Evolutionary conservation across 768 basidiomycete genomes (phyloP).

Genomic region (Termitomyces sp.): DNA sequence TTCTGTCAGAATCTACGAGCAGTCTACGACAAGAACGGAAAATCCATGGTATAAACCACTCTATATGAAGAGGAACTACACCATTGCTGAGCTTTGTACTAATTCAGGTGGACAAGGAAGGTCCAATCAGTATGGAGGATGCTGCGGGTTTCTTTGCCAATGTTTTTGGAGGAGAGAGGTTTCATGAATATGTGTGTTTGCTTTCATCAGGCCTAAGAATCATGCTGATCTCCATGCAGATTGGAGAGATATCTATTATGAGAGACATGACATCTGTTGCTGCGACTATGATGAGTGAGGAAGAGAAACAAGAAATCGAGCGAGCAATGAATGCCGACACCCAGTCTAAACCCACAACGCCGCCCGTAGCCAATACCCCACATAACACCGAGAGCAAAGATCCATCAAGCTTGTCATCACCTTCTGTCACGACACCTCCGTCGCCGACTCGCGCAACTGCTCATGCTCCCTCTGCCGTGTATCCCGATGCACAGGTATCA

Average conservation of each 20-base stretch:
- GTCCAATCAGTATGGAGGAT: conserved; percentile 78
- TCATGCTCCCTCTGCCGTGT: conserved; percentile 7
- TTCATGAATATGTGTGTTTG: conserved; percentile 75
- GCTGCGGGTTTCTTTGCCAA: conserved; percentile 93
- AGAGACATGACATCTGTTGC: conserved; percentile 88
- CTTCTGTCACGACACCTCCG: conserved; percentile 10
- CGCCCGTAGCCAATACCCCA: conserved; percentile 18
- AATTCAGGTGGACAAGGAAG: conserved; percentile 71
- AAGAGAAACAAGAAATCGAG: conserved; percentile 87
- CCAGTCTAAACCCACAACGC: conserved; percentile 16
- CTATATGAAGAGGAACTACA: background rate
- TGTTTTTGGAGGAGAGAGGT: conserved; percentile 93
- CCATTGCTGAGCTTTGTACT: background rate
- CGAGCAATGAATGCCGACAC: conserved; percentile 50
- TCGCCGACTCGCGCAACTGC: conserved; percentile 11
- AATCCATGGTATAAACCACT: conserved; percentile 58
- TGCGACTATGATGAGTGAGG: conserved; percentile 84
- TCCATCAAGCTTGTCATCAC: conserved; percentile 6
- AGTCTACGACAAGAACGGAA: conserved; percentile 95
- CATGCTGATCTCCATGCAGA: conserved; percentile 39
- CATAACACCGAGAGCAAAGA: conserved; percentile 13
- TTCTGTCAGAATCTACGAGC: conserved; percentile 64
- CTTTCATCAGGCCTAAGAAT: background rate
- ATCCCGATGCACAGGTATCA: conserved; percentile 7
- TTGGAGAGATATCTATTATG: conserved; percentile 94